Base-by-base conservation (phyloP, 2,329 filamentous ascomycete species). In the Trichoderma cornu-damae region DNA sequence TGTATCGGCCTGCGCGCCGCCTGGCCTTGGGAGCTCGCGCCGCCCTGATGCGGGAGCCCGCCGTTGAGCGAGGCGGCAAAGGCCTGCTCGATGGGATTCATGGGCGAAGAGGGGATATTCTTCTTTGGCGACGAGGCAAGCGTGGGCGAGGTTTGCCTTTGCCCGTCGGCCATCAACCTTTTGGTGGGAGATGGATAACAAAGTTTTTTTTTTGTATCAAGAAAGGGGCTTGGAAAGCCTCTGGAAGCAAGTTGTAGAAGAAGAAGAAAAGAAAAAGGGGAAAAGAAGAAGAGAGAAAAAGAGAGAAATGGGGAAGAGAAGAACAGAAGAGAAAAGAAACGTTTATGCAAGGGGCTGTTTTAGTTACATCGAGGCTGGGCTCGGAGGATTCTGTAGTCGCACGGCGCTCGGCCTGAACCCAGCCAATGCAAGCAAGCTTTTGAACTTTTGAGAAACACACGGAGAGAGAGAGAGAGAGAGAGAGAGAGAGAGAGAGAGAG, bases 331-430 rank as follows among this genome's bases (percentile, higher is more conserved):
- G n/a, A 24, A n/a, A 28, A 44, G 24, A 26, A 46, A 46, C 8
- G 24, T 30, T 34, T 26, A 53, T 53, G 50, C 50, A 53, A 53
- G 50, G 50, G 50, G 50, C n/a, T 35, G 38, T 14, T 42, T n/a
- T 24, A 53, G 50, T 44, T 44, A 44, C 50, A 26, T 24, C 18
- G 30, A 53, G 22, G 50, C 50, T 44, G 50, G 30, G 28, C 37
- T 53, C 20, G 9, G 38, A 43, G 30, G 50, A 30, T 44, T 16
- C 20, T 40, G 24, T 28, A 16, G 49, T 52, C 20, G 20, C 49
- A 43, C 49, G 40, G 38, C 18, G 11, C 9, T 24, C 12, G 26
- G 49, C 37, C 20, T 22, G 28, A 16, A 16, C 37, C 18, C 28
- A 40, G n/a, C 9, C 37, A 38, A 16, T 6, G 35, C 16, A 38